Conservation (phyloP, 148 eudicot genomes). For the Rhododendron griersonianum region DNA sequence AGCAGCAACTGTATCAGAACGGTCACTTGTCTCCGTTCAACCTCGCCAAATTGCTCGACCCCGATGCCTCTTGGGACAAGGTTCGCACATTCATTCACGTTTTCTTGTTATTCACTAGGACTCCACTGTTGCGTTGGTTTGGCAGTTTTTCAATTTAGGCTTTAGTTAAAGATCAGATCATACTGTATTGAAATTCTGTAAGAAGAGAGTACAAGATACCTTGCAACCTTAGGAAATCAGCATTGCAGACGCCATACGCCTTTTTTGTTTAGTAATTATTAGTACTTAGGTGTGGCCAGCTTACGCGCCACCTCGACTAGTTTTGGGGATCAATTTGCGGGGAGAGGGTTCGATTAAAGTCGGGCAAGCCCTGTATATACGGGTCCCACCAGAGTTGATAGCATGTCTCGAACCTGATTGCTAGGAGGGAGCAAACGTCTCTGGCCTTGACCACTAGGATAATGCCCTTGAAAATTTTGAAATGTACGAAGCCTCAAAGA, state of each 20-base stretch:
- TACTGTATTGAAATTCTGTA: neutral
- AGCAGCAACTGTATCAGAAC: conserved; percentile 37
- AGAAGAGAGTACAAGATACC: neutral
- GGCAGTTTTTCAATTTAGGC: neutral
- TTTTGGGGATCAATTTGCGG: neutral
- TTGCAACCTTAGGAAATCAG: neutral
- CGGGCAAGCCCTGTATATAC: neutral
- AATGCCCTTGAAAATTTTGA: neutral
- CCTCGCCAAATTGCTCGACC: conserved; percentile 65
- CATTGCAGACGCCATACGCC: neutral
- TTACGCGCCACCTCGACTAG: neutral
- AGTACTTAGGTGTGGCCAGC: neutral
- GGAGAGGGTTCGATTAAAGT: neutral
- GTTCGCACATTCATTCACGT: conserved; percentile 12
- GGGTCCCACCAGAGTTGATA: neutral
- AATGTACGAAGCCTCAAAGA: neutral
- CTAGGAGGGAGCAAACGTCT: neutral
- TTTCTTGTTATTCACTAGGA: neutral
- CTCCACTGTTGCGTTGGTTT: neutral
- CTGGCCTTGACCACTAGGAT: neutral
- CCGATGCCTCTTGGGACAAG: conserved; percentile 92
- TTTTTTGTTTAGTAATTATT: neutral
- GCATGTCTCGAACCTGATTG: neutral
- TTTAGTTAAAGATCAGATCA: neutral
- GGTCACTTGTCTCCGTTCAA: conserved; percentile 67